Evolutionary conservation across 805 yeast species (phyloP), one percentile per base, ranked within the genome.

Genomic region (Spathaspora sp.): DNA sequence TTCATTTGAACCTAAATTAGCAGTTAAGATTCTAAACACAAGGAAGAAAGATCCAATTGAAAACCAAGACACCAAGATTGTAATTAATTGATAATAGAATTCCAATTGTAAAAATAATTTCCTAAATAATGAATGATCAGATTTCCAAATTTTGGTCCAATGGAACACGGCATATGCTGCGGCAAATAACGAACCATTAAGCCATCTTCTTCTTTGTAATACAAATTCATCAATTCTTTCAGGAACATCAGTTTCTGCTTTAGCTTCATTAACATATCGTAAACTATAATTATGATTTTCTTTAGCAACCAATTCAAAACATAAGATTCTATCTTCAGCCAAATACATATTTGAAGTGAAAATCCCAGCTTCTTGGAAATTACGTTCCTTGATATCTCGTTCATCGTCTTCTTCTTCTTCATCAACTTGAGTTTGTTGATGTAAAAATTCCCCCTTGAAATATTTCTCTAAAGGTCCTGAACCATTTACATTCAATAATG

Each of bases 131-230:
- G 96, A 87, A 68, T 94, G 99, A 60, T 85, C 87, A 0, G 97
- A 89, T 54, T 80, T 74, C 96, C 97, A 93, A 51, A 94, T 87
- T 60, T 88, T 87, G 51, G 83, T 78, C 79, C 92, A 89, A 65
- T 92, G 96, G 51, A 88, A 63, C 57, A 89, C 89, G 1, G 97
- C 85, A 66, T 87, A 94, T 50, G 92, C 75, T 3, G 98, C 98
- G 0, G 99, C 98, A 73, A 94, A 94, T 64, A 94, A 81, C 1
- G 99, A 96, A 66, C 99, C 99, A 68, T 93, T 93, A 55, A 93
- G 79, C 99, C 99, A 93, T 76, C 99, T 85, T 75, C 99, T 86
- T 74, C 99, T 86, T 73, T 93, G 99, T 51, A 94, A 82, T 49
- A 93, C 89, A 63, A 94, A 90, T 64, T 94, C 98, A n/a, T 97